Evolutionary conservation across 2,329 filamentous ascomycete genomes (phyloP), one percentile per base, ranked within the genome.

Genomic region (Hortaea werneckii): DNA sequence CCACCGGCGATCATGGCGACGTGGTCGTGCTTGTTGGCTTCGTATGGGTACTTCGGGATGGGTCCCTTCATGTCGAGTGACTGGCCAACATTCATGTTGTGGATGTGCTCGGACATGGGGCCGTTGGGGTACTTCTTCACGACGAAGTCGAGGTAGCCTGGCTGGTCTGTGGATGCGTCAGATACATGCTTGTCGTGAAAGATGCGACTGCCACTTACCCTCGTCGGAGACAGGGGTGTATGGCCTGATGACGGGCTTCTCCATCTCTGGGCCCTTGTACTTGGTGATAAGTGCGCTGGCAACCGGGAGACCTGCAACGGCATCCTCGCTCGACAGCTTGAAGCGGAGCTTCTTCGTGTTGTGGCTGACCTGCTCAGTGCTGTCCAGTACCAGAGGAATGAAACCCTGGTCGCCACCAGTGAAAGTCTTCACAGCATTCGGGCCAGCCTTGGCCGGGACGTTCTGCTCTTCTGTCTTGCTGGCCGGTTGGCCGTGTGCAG

Each of bases 271-370:
- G 5, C 82, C 81, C 74, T 94, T 87, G 76, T 81, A 95, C 72
- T 94, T 95, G 55, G 92, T 92, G 64, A 98, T 74, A 56, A 98
- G 69, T 40, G 88, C 89, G 59, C 87, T 95, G 47, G 90, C 81
- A 52, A 95, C 73, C 32, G 77, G 69, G 48, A 98, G 72, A 39
- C 92, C 92, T 48, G 86, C 90, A 44, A 94, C 83, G 68, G 83
- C 79, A 64, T 95, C 84, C 52, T 79, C 75, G 65, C 94, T 85
- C 11, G 87, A 86, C 38, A 96, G 80, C 60, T 83, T 80, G 70
- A 98, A 96, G 58, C 85, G 82, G 64, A 96, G 76, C 59, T 79
- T 82, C 80, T 96, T 96, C 59, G 88, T 94, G 76, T 96, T 96
- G 76, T 89, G 85, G 74, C 87, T 95, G 71, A 95, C 69, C 40